Evolutionary conservation across 129 eudicot genomes (phyloP).

Genomic region (Helianthus annuus): HanXRQr2.0-SUNRISE NC_035439.2:119274205-119274704

Average conservation of each 20-base stretch:
- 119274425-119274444: conserved; percentile 5
- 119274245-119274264: not conserved
- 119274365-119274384: conserved; percentile 8
- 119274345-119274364: not conserved
- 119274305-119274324: not conserved
- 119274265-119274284: no score
- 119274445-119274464: no score
- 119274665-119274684: not conserved
- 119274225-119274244: no score
- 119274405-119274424: conserved; percentile 15
- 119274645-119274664: not conserved
- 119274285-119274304: no score
- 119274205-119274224: not conserved
- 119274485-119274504: no score
- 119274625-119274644: conserved; percentile 5
- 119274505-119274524: not conserved
- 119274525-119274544: not conserved
- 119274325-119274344: conserved; percentile 15
- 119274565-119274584: not conserved
- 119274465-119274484: no score
- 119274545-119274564: not conserved
- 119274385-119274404: conserved; percentile 6
- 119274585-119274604: not conserved
- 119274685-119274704: conserved; percentile 11
- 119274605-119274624: not conserved